Evolutionary conservation across 1,139 yeast species (phyloP), one percentile per base, ranked within the genome.

Genomic region (Nadsonia starkeyi-henricii): DNA sequence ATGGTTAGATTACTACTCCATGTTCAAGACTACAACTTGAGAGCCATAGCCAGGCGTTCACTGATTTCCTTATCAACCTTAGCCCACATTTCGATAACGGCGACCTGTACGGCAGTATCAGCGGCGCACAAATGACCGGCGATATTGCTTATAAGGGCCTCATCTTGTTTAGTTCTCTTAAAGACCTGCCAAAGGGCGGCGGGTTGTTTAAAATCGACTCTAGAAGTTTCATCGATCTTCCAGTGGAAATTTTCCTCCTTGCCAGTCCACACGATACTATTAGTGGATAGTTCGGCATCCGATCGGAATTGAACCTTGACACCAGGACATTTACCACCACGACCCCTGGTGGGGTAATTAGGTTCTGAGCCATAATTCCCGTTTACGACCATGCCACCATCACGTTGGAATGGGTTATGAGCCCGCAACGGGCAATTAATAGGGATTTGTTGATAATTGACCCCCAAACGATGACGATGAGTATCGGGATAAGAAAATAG

Each of bases 171-270:
- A 39, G 51, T 50, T 63, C 71, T 81, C 53, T 82, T 85, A 65
- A 85, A 75, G 45, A 83, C 91, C 52, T 80, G 71, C 81, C 84
- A 89, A 63, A 73, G 66, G 58, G 65, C 71, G 67, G 82, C 74
- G 60, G 96, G 75, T 69, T 81, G 85, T 61, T 73, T 71, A 59
- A 65, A 79, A 65, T 86, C 95, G 50, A 71, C 72, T 50, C 74
- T 81, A 51, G 79, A 82, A 44, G 75, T 5, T 4, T 8, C 75
- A 33, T 59, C 48, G 50, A 76, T 77, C 54, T 77, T 74, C 96
- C 96, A 88, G 72, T 85, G 93, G 79, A 78, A 84, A 58, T 86
- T 85, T 55, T 80, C 72, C 50, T 94, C 96, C 55, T 93, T 80
- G 53, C 96, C 96, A 51, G 73, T 69, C 89, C 95, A 88, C 54